phyloP scores from a whole-genome alignment of 805 yeast genomes.

The Saccharomycopsis schoenii region DNA sequence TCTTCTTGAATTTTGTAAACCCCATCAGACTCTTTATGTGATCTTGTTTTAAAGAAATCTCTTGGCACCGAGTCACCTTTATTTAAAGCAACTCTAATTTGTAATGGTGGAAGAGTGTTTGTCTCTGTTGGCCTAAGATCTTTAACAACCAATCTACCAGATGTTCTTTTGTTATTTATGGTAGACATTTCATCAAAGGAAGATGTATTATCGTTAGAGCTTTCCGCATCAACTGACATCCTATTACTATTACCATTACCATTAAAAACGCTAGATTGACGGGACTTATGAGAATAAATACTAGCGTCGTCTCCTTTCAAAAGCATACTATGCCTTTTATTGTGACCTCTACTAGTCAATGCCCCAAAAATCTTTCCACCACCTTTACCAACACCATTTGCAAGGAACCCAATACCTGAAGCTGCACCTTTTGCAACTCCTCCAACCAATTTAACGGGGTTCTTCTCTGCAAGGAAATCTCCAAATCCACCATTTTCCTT shows the following conservation, averaged over 20 bases:
- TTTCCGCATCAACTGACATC: neutral
- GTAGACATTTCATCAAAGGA: neutral
- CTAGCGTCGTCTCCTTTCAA: neutral
- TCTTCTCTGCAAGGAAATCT: conserved; percentile 29
- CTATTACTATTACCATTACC: conserved; percentile 2
- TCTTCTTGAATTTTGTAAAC: conserved; percentile 50
- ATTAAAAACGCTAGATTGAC: neutral
- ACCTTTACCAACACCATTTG: conserved; percentile 41
- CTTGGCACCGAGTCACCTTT: conserved; percentile 33
- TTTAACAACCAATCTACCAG: conserved; percentile 16
- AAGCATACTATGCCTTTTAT: conserved; percentile 14
- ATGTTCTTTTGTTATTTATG: conserved; percentile 4
- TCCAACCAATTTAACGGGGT: conserved; percentile 32
- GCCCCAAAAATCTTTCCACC: conserved; percentile 29
- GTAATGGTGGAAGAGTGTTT: conserved; percentile 26
- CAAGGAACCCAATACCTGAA: conserved; percentile 38
- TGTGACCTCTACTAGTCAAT: conserved; percentile 23
- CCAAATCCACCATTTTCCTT: conserved; percentile 35
- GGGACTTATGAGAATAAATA: conserved; percentile 8
- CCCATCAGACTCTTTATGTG: conserved; percentile 40
- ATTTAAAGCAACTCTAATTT: conserved; percentile 45
- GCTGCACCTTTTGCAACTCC: conserved; percentile 33
- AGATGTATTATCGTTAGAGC: neutral
- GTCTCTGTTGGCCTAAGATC: conserved; percentile 19
- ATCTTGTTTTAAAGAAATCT: conserved; percentile 57